A percentile compares a stretch with the other conserved stretches of the same genome.
phyloP scores from a whole-genome alignment of 2,329 filamentous ascomycete genomes.

The Colletotrichum siamense region DNA sequence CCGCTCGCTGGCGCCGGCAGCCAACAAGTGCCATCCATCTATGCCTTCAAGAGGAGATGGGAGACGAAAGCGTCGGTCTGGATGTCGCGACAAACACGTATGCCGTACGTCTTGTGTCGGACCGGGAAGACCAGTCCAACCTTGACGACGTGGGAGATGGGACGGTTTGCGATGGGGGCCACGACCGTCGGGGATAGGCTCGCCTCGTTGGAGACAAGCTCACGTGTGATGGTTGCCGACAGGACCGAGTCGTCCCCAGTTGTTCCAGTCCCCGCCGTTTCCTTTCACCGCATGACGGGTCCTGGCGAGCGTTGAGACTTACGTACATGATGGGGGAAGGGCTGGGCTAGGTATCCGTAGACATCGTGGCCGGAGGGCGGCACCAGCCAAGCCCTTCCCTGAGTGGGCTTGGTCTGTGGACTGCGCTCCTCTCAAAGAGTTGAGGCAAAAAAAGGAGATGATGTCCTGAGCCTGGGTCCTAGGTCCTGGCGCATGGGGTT shows the following conservation, averaged over 20 bases:
- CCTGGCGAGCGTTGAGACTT: constrained; percentile 11
- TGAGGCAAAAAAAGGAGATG: background rate
- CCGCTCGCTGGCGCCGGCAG: background rate
- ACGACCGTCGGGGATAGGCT: constrained; percentile 7
- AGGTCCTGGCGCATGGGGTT: background rate
- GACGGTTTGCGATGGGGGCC: constrained; percentile 7
- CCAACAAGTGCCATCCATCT: background rate
- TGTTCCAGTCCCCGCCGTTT: constrained; percentile 15
- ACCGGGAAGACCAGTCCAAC: constrained; percentile 6
- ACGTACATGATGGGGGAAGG: constrained; percentile 14
- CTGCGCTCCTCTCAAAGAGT: background rate
- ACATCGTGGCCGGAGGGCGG: constrained; percentile 3
- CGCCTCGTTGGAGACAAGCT: constrained; percentile 17
- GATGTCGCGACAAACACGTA: constrained; percentile 5
- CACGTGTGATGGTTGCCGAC: constrained; percentile 19
- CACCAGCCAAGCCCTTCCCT: constrained; percentile 14
- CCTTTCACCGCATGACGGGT: constrained; percentile 19
- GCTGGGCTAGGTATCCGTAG: background rate
- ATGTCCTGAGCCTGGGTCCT: background rate
- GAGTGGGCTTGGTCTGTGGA: background rate
- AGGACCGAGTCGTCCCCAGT: constrained; percentile 15
- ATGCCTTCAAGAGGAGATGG: background rate
- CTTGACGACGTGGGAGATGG: constrained; percentile 6
- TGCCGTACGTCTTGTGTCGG: background rate
- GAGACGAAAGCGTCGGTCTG: background rate